These are phyloP conservation scores for Amesomyces nigricolor DNA, from an alignment of 2,329 filamentous ascomycete species.

Conservation along the genomic window DNA sequence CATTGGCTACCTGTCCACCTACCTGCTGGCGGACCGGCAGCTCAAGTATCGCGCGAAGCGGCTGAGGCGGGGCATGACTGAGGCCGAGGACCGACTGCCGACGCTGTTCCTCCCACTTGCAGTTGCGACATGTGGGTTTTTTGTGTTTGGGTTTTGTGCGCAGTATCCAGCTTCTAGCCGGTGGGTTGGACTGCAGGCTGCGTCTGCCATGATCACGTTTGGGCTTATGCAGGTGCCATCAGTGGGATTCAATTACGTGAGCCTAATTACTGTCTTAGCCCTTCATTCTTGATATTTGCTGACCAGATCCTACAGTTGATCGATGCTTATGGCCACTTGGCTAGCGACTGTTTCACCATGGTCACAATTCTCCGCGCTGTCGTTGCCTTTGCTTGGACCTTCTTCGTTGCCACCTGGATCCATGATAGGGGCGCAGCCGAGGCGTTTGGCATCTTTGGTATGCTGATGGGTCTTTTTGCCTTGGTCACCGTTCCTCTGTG, in stretches of 20 bases:
- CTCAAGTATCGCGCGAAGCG: conserved; percentile 3
- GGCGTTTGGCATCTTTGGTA: conserved; percentile 7
- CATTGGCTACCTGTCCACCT: conserved; percentile 3
- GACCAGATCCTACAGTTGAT: neutral
- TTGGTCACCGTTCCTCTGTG: conserved; percentile 1
- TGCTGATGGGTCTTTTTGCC: conserved; percentile 8
- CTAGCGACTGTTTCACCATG: conserved; percentile 9
- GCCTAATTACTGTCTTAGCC: neutral
- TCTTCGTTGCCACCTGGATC: conserved; percentile 6
- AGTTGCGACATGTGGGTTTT: neutral
- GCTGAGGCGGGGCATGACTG: neutral
- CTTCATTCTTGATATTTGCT: neutral
- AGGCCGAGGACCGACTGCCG: conserved; percentile 6
- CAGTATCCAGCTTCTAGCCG: neutral
- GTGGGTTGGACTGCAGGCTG: conserved; percentile 6
- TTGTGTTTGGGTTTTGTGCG: conserved; percentile 5
- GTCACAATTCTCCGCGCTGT: conserved; percentile 4
- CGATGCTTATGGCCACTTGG: neutral
- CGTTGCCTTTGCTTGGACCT: conserved; percentile 7
- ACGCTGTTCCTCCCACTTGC: conserved; percentile 7
- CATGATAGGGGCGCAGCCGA: neutral
- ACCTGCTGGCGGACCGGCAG: neutral
- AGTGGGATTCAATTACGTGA: conserved; percentile 9
- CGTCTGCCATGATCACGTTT: conserved; percentile 1
- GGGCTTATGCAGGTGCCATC: conserved; percentile 7